Conservation (phyloP, 2,329 filamentous ascomycete genomes). For the Fusarium sp. region DNA sequence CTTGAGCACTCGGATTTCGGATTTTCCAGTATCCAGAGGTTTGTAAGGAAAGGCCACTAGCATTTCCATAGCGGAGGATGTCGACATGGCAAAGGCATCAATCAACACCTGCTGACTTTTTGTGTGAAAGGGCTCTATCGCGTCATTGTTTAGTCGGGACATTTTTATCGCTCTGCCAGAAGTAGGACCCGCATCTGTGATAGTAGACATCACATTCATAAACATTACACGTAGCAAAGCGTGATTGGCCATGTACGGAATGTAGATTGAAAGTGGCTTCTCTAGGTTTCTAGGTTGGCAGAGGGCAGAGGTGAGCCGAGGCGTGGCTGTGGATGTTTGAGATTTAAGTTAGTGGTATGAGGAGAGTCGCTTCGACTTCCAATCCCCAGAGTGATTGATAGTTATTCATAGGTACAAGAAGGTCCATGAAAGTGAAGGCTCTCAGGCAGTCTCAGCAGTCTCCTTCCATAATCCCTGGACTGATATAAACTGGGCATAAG, state of each 20-base stretch:
- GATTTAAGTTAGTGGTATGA: background rate
- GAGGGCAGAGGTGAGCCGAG: background rate
- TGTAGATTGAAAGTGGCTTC: background rate
- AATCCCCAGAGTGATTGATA: background rate
- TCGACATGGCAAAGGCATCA: background rate
- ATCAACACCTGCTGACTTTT: background rate
- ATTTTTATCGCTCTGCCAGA: background rate
- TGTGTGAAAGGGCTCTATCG: background rate
- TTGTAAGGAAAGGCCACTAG: background rate
- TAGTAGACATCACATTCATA: background rate
- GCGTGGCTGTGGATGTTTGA: background rate
- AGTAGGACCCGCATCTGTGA: background rate
- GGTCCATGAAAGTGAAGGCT: background rate
- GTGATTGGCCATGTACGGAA: background rate
- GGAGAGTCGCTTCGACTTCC: no score
- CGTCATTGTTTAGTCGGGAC: background rate
- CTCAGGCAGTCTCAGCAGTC: background rate
- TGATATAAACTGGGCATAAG: slow-evolving; percentile 30
- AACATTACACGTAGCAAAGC: background rate
- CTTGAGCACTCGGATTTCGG: background rate
- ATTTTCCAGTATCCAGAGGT: background rate
- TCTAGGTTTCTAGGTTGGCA: background rate
- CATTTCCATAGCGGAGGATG: background rate
- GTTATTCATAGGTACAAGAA: background rate
- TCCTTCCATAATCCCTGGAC: slow-evolving; percentile 22